These are phyloP conservation scores for Cladosporium oxysporum DNA, from an alignment of 2,329 filamentous ascomycete genomes.

Conservation along the genomic window DNA sequence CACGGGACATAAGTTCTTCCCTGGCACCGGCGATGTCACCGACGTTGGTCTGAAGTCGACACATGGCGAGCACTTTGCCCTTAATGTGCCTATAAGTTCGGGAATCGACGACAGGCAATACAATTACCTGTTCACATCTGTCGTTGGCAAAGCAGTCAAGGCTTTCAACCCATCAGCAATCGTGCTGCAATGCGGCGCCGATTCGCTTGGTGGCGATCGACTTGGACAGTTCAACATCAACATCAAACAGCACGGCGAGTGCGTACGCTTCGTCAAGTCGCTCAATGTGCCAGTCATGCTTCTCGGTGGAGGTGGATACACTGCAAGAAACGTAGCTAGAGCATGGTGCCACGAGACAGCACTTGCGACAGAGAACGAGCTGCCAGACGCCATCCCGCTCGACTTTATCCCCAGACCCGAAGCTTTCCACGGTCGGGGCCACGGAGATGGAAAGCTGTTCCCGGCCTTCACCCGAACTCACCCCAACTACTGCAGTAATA, in stretches of 20 bases:
- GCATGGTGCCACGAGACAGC: slow-evolving; percentile 95
- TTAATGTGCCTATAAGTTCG: slow-evolving; percentile 66
- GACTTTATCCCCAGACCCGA: slow-evolving; percentile 78
- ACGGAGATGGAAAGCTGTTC: slow-evolving; percentile 69
- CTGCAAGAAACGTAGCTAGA: slow-evolving; percentile 87
- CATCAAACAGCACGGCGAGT: slow-evolving; percentile 86
- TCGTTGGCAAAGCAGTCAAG: slow-evolving; percentile 74
- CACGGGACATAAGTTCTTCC: slow-evolving; percentile 54
- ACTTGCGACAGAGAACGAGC: slow-evolving; percentile 74
- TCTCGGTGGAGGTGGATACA: slow-evolving; percentile 92
- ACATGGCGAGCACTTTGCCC: slow-evolving; percentile 66
- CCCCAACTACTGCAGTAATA: slow-evolving; percentile 69
- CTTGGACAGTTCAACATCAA: slow-evolving; percentile 94
- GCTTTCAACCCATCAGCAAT: slow-evolving; percentile 83
- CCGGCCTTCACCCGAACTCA: slow-evolving; percentile 69
- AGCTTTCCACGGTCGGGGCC: slow-evolving; percentile 77
- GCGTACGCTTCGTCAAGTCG: slow-evolving; percentile 82
- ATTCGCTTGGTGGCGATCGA: slow-evolving; percentile 87
- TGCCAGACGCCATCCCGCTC: slow-evolving; percentile 70
- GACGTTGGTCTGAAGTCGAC: slow-evolving; percentile 72
- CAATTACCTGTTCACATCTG: slow-evolving; percentile 73
- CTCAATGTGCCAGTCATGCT: slow-evolving; percentile 79
- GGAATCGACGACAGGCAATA: slow-evolving; percentile 74
- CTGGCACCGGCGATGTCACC: slow-evolving; percentile 64
- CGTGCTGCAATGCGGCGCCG: slow-evolving; percentile 89